Percentiles rank a stretch among this genome's conserved stretches.
Conservation (phyloP, 768 basidiomycete species). For the Hypholoma sublateritium region DNA sequence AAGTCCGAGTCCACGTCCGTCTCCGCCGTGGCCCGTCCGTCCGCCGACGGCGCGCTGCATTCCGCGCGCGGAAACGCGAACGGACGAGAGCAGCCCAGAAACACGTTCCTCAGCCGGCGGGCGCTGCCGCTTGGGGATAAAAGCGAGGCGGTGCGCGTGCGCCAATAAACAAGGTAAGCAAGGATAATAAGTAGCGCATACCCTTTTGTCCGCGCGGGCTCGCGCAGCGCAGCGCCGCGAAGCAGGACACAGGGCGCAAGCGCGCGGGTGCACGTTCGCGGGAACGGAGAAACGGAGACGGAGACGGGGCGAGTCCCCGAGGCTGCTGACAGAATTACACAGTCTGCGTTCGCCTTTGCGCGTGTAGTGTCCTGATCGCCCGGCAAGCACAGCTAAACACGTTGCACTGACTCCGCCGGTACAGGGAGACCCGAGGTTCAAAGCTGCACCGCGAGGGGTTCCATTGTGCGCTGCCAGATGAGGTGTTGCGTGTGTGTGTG, state of each 20-base stretch:
- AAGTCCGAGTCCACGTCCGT: no score
- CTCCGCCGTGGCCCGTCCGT: no score
- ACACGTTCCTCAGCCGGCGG: constrained; percentile 7
- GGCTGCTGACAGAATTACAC: not conserved
- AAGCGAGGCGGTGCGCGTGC: no score
- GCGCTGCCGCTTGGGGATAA: not conserved
- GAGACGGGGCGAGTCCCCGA: no score
- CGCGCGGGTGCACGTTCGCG: no score
- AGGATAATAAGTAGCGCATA: not conserved
- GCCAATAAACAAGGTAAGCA: not conserved
- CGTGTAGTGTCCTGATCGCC: constrained; percentile 11
- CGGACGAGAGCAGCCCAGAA: constrained; percentile 3
- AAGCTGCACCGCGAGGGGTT: not conserved
- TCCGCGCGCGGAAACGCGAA: no score
- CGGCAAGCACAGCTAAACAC: constrained; percentile 15
- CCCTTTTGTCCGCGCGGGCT: not conserved
- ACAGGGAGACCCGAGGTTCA: not conserved
- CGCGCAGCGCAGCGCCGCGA: not conserved
- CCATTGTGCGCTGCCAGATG: not conserved
- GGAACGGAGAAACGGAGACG: not conserved
- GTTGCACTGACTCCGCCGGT: constrained; percentile 1
- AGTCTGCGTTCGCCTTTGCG: constrained; percentile 6
- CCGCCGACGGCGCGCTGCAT: no score
- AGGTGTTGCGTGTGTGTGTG: not conserved
- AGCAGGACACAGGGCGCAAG: no score